A percentile compares a stretch with the other conserved stretches of the same genome.
Conservation (phyloP, 2,329 filamentous ascomycete species). For the Fusarium domesticum region DNA sequence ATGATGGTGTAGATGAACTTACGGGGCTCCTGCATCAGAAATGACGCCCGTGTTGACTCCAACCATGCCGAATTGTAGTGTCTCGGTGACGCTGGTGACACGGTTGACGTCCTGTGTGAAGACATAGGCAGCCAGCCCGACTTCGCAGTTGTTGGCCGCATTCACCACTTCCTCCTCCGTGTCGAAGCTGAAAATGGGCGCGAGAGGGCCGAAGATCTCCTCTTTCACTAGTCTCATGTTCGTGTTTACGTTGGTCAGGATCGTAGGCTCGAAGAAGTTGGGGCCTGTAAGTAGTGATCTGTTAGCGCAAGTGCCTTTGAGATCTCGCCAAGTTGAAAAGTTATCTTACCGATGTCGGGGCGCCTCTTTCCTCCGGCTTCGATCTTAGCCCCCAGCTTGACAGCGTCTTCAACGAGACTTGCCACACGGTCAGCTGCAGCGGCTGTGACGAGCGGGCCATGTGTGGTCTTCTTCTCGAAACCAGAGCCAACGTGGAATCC, state of each 20-base stretch:
- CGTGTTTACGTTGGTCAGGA: constrained; percentile 64
- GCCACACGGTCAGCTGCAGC: constrained; percentile 55
- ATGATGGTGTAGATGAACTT: constrained; percentile 7
- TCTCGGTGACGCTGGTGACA: constrained; percentile 44
- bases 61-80: constrained; percentile 63
- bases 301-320: too few species aligned
- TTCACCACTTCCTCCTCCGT: constrained; percentile 68
- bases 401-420: constrained; percentile 62
- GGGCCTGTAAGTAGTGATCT: too few species aligned
- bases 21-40: constrained; percentile 24
- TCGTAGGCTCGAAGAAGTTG: constrained; percentile 71
- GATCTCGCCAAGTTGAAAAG: background rate
- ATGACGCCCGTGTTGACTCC: constrained; percentile 57
- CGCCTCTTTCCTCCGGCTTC: constrained; percentile 60
- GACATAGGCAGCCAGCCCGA: constrained; percentile 74
- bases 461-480: constrained; percentile 54
- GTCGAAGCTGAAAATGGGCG: constrained; percentile 67
- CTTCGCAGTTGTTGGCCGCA: constrained; percentile 64
- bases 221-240: constrained; percentile 66
- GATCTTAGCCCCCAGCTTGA: constrained; percentile 59
- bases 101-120: constrained; percentile 51
- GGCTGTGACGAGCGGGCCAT: constrained; percentile 64
- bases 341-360: constrained; percentile 51
- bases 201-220: constrained; percentile 75
- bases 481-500: constrained; percentile 67